Conservation (phyloP, 805 yeast species). For the Barnettozyma siamensis region DNA sequence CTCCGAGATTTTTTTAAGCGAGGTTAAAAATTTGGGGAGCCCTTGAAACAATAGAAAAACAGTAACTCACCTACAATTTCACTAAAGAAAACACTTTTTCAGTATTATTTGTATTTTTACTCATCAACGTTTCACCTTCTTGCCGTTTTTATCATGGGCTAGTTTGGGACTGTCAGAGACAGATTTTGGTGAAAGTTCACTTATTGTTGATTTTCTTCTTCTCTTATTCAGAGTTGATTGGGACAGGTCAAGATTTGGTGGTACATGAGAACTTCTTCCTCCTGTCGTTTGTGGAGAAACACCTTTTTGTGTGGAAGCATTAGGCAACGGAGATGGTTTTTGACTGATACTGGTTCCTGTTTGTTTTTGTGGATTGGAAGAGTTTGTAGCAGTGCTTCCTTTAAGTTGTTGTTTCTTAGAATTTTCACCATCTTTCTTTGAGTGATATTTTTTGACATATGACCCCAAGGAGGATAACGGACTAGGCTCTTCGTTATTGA, state of each 20-base stretch:
- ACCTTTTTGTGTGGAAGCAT: background rate
- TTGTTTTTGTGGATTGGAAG: background rate
- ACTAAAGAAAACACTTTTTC: too few relatives aligned
- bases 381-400: too few relatives aligned
- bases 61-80: too few relatives aligned
- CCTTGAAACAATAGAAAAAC: too few relatives aligned
- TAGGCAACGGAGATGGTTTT: background rate
- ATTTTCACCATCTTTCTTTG: conserved; percentile 4
- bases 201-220: conserved; percentile 25
- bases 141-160: background rate
- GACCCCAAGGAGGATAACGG: conserved; percentile 52
- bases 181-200: conserved; percentile 22
- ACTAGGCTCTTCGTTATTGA: conserved; percentile 40
- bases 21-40: too few relatives aligned
- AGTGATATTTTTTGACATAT: conserved; percentile 24
- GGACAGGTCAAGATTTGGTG: conserved; percentile 26
- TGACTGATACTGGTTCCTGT: background rate
- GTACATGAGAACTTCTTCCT: conserved; percentile 9
- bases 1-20: too few relatives aligned
- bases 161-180: background rate
- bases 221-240: conserved; percentile 32
- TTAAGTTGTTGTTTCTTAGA: background rate
- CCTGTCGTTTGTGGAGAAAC: background rate
- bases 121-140: conserved; percentile 1
- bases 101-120: too few relatives aligned